Evolutionary conservation across 164 flowering plant genomes (phyloP).

Genomic region (Umbilicus rupestris): DNA sequence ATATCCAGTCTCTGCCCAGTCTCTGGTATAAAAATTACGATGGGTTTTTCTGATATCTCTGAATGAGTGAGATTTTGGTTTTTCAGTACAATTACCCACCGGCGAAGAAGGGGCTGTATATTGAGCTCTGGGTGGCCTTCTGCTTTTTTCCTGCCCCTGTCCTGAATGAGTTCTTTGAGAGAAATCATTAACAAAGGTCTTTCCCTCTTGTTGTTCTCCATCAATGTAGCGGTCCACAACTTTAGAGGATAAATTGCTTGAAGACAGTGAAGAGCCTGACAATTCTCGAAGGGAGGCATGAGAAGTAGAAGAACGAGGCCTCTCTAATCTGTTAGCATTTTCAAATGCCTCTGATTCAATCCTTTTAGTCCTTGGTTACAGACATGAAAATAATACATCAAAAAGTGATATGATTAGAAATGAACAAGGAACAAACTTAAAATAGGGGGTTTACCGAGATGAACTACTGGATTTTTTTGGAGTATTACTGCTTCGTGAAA

Average conservation of each 20-base stretch:
- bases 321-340: background rate
- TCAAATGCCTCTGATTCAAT: background rate
- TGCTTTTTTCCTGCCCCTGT: slow-evolving; percentile 21
- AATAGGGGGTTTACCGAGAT: slow-evolving; percentile 33
- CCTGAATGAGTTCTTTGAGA: slow-evolving; percentile 21
- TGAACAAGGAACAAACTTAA: background rate
- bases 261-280: slow-evolving; percentile 24
- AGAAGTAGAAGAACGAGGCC: background rate
- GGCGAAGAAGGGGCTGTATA: slow-evolving; percentile 51
- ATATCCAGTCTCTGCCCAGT: slow-evolving; percentile 33
- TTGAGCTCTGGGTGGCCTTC: slow-evolving; percentile 27
- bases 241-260: slow-evolving; percentile 42
- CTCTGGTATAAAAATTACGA: slow-evolving; percentile 29
- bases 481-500: slow-evolving; percentile 16
- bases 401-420: background rate
- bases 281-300: slow-evolving; percentile 1
- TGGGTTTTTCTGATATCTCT: slow-evolving; percentile 39
- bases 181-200: slow-evolving; percentile 21
- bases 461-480: slow-evolving; percentile 19
- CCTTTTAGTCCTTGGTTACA: background rate
- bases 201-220: slow-evolving; percentile 68
- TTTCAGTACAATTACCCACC: slow-evolving; percentile 27
- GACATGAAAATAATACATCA: background rate
- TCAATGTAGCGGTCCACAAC: slow-evolving; percentile 84
- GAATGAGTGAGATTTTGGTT: slow-evolving; percentile 47